A percentile compares a stretch with the other conserved stretches of the same genome.
Conservation (phyloP, 2,329 filamentous ascomycete species). For the Biscogniauxia sp. region DNA sequence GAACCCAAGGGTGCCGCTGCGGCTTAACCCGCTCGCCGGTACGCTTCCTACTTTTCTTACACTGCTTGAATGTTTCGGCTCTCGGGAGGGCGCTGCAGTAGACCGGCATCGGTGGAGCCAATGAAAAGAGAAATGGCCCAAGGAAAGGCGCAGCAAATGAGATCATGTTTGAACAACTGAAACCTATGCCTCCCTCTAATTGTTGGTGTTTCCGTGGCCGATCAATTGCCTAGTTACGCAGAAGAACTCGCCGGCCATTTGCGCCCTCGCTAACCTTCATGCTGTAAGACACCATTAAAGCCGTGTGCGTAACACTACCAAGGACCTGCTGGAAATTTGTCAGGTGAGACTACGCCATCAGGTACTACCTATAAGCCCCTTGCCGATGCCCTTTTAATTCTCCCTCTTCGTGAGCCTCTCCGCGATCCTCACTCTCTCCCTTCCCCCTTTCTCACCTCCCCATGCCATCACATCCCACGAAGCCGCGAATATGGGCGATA, state of each 20-base stretch:
- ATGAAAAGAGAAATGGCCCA: background rate
- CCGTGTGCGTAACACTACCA: background rate
- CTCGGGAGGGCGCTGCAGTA: background rate
- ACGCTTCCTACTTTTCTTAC: too few relatives aligned
- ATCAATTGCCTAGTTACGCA: background rate
- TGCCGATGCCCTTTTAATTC: background rate
- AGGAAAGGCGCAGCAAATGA: background rate
- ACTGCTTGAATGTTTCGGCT: background rate
- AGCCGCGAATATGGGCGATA: background rate
- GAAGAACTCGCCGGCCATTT: background rate
- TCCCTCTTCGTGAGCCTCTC: background rate
- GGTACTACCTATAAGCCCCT: background rate
- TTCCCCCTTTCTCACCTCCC: too few relatives aligned
- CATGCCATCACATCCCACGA: background rate
- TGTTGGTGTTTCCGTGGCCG: background rate
- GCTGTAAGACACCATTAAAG: background rate
- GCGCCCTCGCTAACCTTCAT: background rate
- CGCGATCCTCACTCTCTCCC: background rate
- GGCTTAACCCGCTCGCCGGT: background rate
- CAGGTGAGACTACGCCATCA: background rate
- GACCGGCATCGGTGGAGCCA: background rate
- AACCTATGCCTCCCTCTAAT: background rate
- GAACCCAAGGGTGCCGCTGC: conserved; percentile 16
- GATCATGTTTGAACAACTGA: background rate
- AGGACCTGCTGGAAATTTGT: background rate